phyloP scores from a whole-genome alignment of 2,329 filamentous ascomycete genomes.

The Cercospora sp. region DNA sequence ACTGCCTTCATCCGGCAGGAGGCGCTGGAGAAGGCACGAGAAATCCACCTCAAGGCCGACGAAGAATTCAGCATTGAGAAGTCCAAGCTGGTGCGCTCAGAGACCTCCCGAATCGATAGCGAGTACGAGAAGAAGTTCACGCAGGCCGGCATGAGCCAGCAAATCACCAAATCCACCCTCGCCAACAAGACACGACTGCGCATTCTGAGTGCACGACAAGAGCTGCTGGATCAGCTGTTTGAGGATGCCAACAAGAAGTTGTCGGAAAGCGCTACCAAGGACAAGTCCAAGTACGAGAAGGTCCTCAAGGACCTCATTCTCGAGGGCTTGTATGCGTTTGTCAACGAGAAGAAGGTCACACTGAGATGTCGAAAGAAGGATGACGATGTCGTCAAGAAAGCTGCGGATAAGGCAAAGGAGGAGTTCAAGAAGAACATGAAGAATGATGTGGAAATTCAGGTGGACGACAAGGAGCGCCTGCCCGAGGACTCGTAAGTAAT shows the following conservation, averaged over 20 bases:
- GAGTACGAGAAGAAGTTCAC: constrained; percentile 99
- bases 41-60: constrained; percentile 97
- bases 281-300: constrained; percentile 71
- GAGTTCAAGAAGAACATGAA: constrained; percentile 78
- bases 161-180: constrained; percentile 94
- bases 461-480: constrained; percentile 78
- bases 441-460: constrained; percentile 65
- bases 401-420: constrained; percentile 70
- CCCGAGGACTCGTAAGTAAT: constrained; percentile 77
- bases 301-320: constrained; percentile 79
- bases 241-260: constrained; percentile 75
- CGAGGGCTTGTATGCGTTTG: constrained; percentile 83
- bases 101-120: constrained; percentile 87
- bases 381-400: constrained; percentile 71
- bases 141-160: constrained; percentile 95
- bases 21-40: constrained; percentile 91
- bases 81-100: constrained; percentile 94
- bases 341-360: constrained; percentile 71
- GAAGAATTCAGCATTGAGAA: constrained; percentile 99
- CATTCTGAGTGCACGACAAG: constrained; percentile 83
- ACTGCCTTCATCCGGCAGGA: constrained; percentile 99
- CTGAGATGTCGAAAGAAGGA: constrained; percentile 80
- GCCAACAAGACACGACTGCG: constrained; percentile 94
- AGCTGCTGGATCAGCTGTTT: constrained; percentile 87
- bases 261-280: constrained; percentile 56